These are phyloP conservation scores for Datisca glomerata DNA, from an alignment of 306 rosid genomes.

Conservation along the genomic window DNA sequence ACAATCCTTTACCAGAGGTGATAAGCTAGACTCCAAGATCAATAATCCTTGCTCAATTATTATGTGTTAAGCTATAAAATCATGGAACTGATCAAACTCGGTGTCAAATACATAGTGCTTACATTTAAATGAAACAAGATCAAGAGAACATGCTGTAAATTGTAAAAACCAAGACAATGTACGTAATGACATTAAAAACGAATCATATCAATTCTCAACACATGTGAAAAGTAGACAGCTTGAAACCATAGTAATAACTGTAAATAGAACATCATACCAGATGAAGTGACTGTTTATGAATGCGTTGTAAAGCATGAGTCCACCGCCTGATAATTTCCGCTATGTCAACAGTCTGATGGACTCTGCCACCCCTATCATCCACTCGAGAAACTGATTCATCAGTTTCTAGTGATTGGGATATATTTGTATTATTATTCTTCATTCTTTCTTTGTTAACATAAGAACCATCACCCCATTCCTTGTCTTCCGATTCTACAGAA, in stretches of 20 bases:
- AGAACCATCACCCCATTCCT: constrained; percentile 57
- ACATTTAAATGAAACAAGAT: too few species aligned
- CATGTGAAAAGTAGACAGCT: too few species aligned
- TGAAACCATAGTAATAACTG: too few species aligned
- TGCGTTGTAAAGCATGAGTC: constrained; percentile 99
- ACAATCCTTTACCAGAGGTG: neutral
- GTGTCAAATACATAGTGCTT: too few species aligned
- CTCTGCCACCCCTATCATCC: constrained; percentile 82
- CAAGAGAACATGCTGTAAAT: too few species aligned
- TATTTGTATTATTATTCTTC: constrained; percentile 20
- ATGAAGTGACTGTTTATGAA: constrained; percentile 95
- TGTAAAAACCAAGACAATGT: too few species aligned
- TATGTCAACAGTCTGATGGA: constrained; percentile 71
- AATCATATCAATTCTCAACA: too few species aligned
- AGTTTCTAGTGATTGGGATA: constrained; percentile 24
- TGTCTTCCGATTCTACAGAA: constrained; percentile 36
- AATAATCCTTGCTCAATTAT: too few species aligned
- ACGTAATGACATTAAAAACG: too few species aligned
- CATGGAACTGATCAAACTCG: too few species aligned
- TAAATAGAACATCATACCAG: constrained; percentile 49
- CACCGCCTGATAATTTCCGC: constrained; percentile 97
- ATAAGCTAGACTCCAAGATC: too few species aligned
- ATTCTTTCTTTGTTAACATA: constrained; percentile 24
- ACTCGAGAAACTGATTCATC: constrained; percentile 50
- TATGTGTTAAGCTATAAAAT: too few species aligned